A percentile compares a stretch with the other conserved stretches of the same genome.
Evolutionary conservation across 768 basidiomycete species (phyloP).

Genomic region (Serendipita sp.): DNA sequence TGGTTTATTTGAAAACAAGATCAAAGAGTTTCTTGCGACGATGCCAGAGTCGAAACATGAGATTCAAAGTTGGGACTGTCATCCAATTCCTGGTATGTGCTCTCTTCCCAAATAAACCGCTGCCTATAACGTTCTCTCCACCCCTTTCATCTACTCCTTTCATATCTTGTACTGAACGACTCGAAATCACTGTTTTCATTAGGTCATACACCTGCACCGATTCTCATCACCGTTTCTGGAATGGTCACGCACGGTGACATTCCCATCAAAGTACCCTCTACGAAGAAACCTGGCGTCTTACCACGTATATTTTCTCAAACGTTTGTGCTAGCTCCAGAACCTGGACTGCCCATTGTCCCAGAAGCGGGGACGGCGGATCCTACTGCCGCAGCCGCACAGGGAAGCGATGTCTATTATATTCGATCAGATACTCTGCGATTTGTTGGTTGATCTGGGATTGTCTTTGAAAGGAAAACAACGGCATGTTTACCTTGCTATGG

Average conservation of each 20-base stretch:
- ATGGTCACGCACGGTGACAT: constrained; percentile 30
- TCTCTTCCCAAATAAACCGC: neutral
- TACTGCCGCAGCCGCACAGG: constrained; percentile 27
- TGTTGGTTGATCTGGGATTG: constrained; percentile 37
- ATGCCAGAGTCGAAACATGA: constrained; percentile 50
- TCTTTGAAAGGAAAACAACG: neutral
- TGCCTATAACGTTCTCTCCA: neutral
- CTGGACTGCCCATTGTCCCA: neutral
- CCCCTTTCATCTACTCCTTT: too few species aligned
- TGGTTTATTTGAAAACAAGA: neutral
- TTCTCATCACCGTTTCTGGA: constrained; percentile 67
- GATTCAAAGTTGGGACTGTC: constrained; percentile 76
- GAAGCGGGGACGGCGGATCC: neutral
- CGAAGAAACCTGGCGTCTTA: constrained; percentile 42
- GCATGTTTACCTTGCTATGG: too few species aligned
- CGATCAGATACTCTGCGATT: constrained; percentile 67
- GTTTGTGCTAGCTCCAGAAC: constrained; percentile 42
- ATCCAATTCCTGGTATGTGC: constrained; percentile 62
- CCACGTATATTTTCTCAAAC: constrained; percentile 79
- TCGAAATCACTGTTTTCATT: neutral
- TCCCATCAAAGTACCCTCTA: constrained; percentile 20
- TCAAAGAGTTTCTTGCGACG: constrained; percentile 9
- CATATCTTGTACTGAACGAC: neutral
- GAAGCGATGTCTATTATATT: constrained; percentile 69
- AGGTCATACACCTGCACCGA: constrained; percentile 63